Percentiles rank a stretch among this genome's conserved stretches.
Evolutionary conservation across 345 rosid genomes (phyloP).

Genomic region (Alliaria petiolata): DNA sequence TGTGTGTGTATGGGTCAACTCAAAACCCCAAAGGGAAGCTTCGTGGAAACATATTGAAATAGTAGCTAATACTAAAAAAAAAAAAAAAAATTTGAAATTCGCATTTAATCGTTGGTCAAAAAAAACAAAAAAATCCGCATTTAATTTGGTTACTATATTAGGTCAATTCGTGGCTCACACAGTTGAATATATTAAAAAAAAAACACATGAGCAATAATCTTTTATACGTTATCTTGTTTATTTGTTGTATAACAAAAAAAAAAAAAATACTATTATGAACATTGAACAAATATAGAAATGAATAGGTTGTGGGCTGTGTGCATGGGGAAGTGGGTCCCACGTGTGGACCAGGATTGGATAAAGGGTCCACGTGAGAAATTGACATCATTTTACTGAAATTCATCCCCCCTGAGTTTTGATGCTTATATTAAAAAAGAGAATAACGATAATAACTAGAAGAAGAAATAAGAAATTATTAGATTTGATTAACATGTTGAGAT

Average conservation of each 20-base stretch:
- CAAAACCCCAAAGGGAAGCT: conserved; percentile 12
- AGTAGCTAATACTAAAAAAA: neutral
- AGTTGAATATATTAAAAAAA: neutral
- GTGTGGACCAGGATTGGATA: conserved; percentile 27
- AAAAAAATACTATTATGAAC: neutral
- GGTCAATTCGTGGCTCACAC: neutral
- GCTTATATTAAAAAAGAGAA: neutral
- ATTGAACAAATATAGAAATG: conserved; percentile 26
- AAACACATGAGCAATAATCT: conserved; percentile 1
- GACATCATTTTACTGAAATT: conserved; percentile 48
- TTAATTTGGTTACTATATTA: conserved; percentile 22
- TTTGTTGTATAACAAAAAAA: neutral
- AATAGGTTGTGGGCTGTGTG: conserved; percentile 38
- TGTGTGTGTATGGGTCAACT: conserved; percentile 32
- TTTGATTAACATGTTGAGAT: conserved; percentile 11
- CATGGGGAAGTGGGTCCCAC: conserved; percentile 32
- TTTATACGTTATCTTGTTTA: neutral
- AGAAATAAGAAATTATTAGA: neutral
- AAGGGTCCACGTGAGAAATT: conserved; percentile 66
- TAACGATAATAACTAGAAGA: conserved; percentile 11
- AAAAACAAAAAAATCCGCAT: neutral
- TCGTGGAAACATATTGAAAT: conserved; percentile 10
- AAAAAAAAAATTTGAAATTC: neutral
- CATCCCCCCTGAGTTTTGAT: conserved; percentile 66
- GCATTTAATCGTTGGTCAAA: conserved; percentile 12